phyloP scores from a whole-genome alignment of 768 basidiomycete species.

The Boletus reticuloceps region DNA sequence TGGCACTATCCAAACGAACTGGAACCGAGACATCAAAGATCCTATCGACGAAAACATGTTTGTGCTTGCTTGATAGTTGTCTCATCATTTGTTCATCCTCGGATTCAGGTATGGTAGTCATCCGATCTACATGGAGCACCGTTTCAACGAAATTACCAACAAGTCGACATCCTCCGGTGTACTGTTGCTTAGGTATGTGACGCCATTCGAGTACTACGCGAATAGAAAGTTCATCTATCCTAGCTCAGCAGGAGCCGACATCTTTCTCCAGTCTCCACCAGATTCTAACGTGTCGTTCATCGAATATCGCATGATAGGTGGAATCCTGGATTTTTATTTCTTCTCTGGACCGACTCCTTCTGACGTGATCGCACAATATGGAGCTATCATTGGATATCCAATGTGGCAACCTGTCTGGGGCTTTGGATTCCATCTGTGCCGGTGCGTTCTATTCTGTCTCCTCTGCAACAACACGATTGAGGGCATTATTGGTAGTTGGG shows the following conservation, averaged over 20 bases:
- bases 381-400: constrained; percentile 59
- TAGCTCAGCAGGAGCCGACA: constrained; percentile 66
- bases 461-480: background rate
- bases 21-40: constrained; percentile 60
- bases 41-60: constrained; percentile 66
- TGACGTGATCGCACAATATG: constrained; percentile 66
- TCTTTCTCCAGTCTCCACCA: constrained; percentile 59
- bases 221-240: constrained; percentile 1
- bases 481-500: constrained; percentile 31
- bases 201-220: background rate
- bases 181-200: constrained; percentile 57
- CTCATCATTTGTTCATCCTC: background rate
- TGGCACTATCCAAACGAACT: constrained; percentile 63
- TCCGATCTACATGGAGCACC: constrained; percentile 69
- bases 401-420: constrained; percentile 71
- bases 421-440: constrained; percentile 74
- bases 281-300: constrained; percentile 55
- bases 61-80: constrained; percentile 2
- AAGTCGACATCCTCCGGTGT: constrained; percentile 68
- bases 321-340: constrained; percentile 76
- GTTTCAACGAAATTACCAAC: constrained; percentile 47
- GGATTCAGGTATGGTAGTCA: constrained; percentile 60
- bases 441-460: constrained; percentile 30
- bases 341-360: constrained; percentile 53
- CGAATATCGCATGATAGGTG: constrained; percentile 71